These are phyloP conservation scores for Tylopilus sp. DNA, from an alignment of 768 basidiomycete genomes.

Conservation along the genomic window DNA sequence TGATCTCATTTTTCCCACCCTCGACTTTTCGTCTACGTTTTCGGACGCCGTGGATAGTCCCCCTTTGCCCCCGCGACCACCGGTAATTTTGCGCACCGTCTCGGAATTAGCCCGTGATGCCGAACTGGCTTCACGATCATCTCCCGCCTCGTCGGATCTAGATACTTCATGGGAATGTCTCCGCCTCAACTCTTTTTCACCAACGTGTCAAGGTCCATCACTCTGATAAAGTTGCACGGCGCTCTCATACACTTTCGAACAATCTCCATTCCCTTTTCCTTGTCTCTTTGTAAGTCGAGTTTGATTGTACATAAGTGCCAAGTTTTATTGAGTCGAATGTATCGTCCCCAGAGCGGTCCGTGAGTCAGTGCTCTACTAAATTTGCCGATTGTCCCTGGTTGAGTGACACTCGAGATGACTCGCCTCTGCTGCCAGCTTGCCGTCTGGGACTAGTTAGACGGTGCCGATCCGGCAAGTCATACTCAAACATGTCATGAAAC, in stretches of 20 bases:
- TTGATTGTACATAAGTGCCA: background rate
- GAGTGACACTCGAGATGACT: background rate
- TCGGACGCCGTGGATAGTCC: conserved; percentile 1
- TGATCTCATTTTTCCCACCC: conserved; percentile 73
- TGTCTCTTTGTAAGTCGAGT: background rate
- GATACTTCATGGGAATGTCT: conserved; percentile 20
- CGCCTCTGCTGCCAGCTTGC: conserved; percentile 1
- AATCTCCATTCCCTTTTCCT: background rate
- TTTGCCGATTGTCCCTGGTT: background rate
- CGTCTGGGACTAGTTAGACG: background rate
- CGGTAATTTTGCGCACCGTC: conserved; percentile 19
- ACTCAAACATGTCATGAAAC: background rate
- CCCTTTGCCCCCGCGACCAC: conserved; percentile 12
- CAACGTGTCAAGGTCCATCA: background rate
- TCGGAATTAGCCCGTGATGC: conserved; percentile 21
- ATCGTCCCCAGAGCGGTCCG: too few species aligned
- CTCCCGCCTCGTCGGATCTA: background rate
- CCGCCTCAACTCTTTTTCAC: conserved; percentile 18
- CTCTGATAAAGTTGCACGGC: background rate
- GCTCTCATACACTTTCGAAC: background rate
- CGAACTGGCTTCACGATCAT: background rate
- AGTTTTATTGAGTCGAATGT: background rate
- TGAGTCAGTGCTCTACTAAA: too few species aligned
- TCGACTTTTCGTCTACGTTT: conserved; percentile 64
- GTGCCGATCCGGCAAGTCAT: background rate